Evolutionary conservation across 225 moss, liverwort and hornwort species (phyloP), one percentile per base, ranked within the genome.

Genomic region (Bryum argenteum): DNA sequence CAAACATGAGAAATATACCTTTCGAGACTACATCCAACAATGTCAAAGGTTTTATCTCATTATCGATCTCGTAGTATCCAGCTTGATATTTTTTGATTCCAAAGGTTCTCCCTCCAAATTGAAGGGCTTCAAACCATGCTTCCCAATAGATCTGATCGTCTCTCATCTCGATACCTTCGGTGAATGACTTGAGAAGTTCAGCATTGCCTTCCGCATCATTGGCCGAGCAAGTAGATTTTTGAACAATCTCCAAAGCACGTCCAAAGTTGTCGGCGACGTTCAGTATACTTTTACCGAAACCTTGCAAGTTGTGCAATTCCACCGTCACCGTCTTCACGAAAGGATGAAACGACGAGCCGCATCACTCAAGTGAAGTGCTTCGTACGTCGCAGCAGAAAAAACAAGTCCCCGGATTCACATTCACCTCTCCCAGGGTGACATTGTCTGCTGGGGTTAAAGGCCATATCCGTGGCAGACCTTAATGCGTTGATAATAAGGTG

Each of bases 241-340:
- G 93, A 19, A 93, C 96, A 53, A 82, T 90, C 54, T 80, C 89
- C 72, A 87, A 84, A 67, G 93, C 96, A 72, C 96, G 87, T 70
- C 84, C 84, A 70, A 96, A 85, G 69, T 96, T 96, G 71, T 96
- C 96, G 26, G 96, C 93, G 10, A 96, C 96, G 67, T 96, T 93
- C 52, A 96, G 75, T 76, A 96, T 81, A 43, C 78, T 90, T 58
- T 77, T 83, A 1, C 89, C 91, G 84, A 96, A 96, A 63, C 81
- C 87, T 93, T 96, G 89, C 69, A 83, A 51, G 68, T 48, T 58
- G 18, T 56, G 11, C 65, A 83, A 59, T 19, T 17, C 58, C 68
- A 20, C n/a, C n/a, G n/a, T n/a, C n/a, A n/a, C n/a, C n/a, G n/a
- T n/a, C n/a, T n/a, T n/a, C n/a, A n/a, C n/a, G n/a, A n/a, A n/a